These are phyloP conservation scores for Hypoxylon lienhwacheense DNA, from an alignment of 495 filamentous ascomycete genomes.

Conservation along the genomic window DNA sequence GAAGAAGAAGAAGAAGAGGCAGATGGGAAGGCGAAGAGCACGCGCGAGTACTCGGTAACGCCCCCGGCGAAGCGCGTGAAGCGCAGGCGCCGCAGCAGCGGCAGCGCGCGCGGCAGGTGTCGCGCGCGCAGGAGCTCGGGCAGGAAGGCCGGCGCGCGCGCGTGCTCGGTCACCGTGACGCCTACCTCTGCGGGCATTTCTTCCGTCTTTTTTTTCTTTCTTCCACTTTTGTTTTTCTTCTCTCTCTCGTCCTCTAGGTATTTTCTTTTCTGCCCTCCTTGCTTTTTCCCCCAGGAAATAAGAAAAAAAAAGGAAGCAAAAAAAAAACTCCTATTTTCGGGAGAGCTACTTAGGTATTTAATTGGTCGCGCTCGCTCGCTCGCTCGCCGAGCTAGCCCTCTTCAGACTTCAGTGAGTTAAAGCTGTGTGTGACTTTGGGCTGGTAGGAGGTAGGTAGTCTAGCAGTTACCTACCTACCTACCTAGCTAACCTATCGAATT, in stretches of 20 bases:
- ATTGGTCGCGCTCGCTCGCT: too few relatives aligned
- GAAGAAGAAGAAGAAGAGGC: neutral
- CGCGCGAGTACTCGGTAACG: conserved; percentile 35
- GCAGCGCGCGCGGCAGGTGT: conserved; percentile 59
- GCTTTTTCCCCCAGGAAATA: neutral
- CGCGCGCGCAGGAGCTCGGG: conserved; percentile 44
- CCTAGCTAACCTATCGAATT: neutral
- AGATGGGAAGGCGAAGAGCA: conserved; percentile 40
- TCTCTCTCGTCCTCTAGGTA: neutral
- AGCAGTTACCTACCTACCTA: neutral
- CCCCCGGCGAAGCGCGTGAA: conserved; percentile 50
- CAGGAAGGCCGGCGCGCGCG: conserved; percentile 42
- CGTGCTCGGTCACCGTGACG: conserved; percentile 35
- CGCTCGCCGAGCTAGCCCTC: too few relatives aligned
- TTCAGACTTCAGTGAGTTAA: too few relatives aligned
- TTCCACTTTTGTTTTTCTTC: neutral
- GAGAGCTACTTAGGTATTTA: too few relatives aligned
- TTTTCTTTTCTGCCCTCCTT: neutral
- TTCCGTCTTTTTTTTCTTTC: neutral
- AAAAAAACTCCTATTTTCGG: too few relatives aligned
- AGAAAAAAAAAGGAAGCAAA: neutral
- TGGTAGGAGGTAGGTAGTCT: too few relatives aligned
- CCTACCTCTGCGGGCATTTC: conserved; percentile 36
- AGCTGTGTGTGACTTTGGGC: too few relatives aligned
- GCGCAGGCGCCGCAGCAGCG: conserved; percentile 61